Base-by-base conservation (phyloP, 106 monocot species). In the Hemerocallis citrina region DNA sequence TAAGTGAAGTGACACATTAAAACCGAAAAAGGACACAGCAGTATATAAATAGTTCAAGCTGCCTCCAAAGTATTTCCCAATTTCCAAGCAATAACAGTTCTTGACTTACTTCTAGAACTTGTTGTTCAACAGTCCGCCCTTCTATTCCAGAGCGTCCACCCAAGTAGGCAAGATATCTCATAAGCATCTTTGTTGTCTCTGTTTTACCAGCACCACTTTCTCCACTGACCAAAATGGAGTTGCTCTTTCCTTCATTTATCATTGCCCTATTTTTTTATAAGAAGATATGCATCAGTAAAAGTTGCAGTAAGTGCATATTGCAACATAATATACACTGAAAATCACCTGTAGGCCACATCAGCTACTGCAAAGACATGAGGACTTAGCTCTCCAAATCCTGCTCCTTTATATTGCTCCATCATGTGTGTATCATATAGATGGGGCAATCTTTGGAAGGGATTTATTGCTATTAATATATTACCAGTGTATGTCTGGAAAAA, bases 191-290 rank as follows among this genome's bases (percentile, higher is more conserved):
- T 46, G 91, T 92, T 47, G 82, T 86, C 69, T 92, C 91, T 6
- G 91, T 92, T 75, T 92, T 92, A 49, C 91, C 91, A 60, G 91
- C 91, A 71, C 91, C 91, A 83, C 91, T 92, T 83, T 92, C 91
- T 62, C 91, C 91, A 66, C 87, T 92, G 31, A 92, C 92, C 73
- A 92, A 73, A 70, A 92, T 83, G 9, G 92, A 92, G 43, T 92
- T 83, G 70, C 78, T 92, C 66, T 78, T 84, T 24, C 92, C 83
- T 71, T 92, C 92, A 73, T 87, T 84, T 78, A 92, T 87, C 92
- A 92, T 92, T 41, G 77, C 80, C 64, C 92, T 92, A 55, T 35
- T 45, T 68, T 41, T 43, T 70, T 63, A 55, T 25, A 45, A 34
- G 19, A 37, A 57, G 57, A 65, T 22, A 32, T 35, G 38, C 7